Conservation (phyloP, 1,139 yeast species). For the Yamadazyma triangularis region DNA sequence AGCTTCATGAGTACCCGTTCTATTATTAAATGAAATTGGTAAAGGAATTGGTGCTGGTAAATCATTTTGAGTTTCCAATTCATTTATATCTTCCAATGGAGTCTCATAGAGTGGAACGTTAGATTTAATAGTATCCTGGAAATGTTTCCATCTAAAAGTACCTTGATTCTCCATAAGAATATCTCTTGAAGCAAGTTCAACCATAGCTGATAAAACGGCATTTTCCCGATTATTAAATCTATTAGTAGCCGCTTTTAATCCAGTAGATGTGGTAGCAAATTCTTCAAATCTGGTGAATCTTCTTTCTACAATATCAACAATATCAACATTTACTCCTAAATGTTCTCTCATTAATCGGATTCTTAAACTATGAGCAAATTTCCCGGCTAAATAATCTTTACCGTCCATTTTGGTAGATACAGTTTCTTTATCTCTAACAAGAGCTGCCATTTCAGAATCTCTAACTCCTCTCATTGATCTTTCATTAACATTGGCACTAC, state of each 20-base stretch:
- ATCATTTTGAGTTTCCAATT: slow-evolving; percentile 24
- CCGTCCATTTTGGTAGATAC: slow-evolving; percentile 80
- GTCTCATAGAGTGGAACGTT: slow-evolving; percentile 18
- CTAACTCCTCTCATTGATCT: slow-evolving; percentile 90
- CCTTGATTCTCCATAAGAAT: slow-evolving; percentile 45
- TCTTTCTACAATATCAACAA: slow-evolving; percentile 79
- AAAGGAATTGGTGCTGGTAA: slow-evolving; percentile 33
- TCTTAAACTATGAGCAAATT: slow-evolving; percentile 85
- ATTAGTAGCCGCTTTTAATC: slow-evolving; percentile 41
- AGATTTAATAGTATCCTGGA: slow-evolving; percentile 18
- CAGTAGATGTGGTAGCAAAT: slow-evolving; percentile 44
- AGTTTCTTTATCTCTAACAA: slow-evolving; percentile 78
- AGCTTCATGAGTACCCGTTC: slow-evolving; percentile 74
- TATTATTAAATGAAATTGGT: slow-evolving; percentile 73
- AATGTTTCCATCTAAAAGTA: slow-evolving; percentile 48
- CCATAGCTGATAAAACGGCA: slow-evolving; percentile 56
- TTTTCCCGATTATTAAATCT: slow-evolving; percentile 29
- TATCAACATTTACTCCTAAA: slow-evolving; percentile 87
- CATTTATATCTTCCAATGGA: slow-evolving; percentile 23
- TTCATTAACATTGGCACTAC: slow-evolving; percentile 95
- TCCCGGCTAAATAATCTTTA: slow-evolving; percentile 71
- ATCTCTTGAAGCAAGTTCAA: slow-evolving; percentile 69
- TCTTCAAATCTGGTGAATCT: slow-evolving; percentile 58
- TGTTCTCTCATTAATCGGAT: slow-evolving; percentile 95
- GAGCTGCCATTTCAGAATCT: slow-evolving; percentile 91